Evolutionary conservation across 148 eudicot genomes (phyloP).

Genomic region (Cornus florida): DNA sequence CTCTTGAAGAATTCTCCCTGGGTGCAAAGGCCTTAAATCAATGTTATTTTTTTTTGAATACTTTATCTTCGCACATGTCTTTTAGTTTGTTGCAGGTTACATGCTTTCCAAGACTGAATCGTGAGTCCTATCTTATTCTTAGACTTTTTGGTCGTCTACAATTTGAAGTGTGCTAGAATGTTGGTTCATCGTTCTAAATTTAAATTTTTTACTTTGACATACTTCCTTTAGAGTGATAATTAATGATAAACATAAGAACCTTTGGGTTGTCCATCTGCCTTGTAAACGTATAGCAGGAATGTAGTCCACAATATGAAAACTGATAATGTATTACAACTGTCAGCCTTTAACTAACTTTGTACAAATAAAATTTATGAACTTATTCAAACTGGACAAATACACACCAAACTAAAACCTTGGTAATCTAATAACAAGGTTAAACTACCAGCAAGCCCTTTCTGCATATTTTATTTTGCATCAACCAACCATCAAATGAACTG

Average conservation of each 20-base stretch:
- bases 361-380: background rate
- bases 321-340: background rate
- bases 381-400: background rate
- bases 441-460: conserved; percentile 12
- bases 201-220: background rate
- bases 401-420: background rate
- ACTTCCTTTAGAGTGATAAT: background rate
- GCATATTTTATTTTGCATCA: background rate
- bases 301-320: conserved; percentile 1
- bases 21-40: background rate
- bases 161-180: background rate
- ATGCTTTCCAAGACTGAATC: background rate
- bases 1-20: no score
- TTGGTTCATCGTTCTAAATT: background rate
- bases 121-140: background rate
- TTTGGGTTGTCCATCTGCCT: background rate
- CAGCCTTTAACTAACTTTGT: background rate
- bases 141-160: background rate
- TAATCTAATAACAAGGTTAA: background rate
- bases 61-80: conserved; percentile 1
- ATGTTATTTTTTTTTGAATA: background rate
- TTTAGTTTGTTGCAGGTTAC: background rate
- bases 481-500: background rate
- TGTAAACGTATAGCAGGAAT: background rate
- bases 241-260: background rate